phyloP scores from a whole-genome alignment of 169 alveolate species.

The Perkinsus marinus region DNA sequence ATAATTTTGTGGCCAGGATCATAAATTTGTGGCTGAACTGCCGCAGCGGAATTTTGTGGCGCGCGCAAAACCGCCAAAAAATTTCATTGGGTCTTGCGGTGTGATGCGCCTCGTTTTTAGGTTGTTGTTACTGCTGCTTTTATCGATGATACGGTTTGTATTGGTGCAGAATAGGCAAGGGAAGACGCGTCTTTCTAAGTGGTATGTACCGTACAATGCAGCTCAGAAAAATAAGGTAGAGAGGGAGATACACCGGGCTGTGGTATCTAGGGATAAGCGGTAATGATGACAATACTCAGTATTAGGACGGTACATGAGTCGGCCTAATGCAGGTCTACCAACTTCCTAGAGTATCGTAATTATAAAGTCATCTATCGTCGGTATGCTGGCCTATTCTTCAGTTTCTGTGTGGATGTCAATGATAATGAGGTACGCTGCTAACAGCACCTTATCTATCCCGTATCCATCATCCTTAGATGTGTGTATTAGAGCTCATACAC shows the following conservation, averaged over 20 bases:
- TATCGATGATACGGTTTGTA: conserved; percentile 53
- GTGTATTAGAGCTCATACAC: conserved; percentile 58
- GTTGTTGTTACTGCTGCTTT: not conserved
- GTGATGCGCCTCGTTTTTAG: no score
- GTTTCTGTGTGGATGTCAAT: conserved; percentile 58
- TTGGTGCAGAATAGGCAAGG: conserved; percentile 68
- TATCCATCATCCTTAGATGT: conserved; percentile 10
- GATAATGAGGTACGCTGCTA: conserved; percentile 56
- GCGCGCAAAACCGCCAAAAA: no score
- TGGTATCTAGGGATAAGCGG: conserved; percentile 44
- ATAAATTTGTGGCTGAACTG: no score
- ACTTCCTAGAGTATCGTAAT: conserved; percentile 64
- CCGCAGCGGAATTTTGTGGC: no score
- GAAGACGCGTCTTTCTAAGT: conserved; percentile 61
- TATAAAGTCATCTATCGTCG: conserved; percentile 57
- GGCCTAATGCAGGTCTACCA: conserved; percentile 18
- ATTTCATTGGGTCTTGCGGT: no score
- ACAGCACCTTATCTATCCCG: conserved; percentile 39
- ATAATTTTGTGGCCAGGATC: no score
- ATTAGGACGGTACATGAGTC: not conserved
- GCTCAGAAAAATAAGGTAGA: conserved; percentile 48
- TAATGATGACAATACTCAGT: conserved; percentile 15
- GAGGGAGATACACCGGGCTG: conserved; percentile 54
- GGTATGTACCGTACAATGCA: conserved; percentile 62
- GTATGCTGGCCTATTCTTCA: conserved; percentile 76